These are phyloP conservation scores for Phlebiopsis gigantea DNA, from an alignment of 768 basidiomycete species.

Conservation along the genomic window DNA sequence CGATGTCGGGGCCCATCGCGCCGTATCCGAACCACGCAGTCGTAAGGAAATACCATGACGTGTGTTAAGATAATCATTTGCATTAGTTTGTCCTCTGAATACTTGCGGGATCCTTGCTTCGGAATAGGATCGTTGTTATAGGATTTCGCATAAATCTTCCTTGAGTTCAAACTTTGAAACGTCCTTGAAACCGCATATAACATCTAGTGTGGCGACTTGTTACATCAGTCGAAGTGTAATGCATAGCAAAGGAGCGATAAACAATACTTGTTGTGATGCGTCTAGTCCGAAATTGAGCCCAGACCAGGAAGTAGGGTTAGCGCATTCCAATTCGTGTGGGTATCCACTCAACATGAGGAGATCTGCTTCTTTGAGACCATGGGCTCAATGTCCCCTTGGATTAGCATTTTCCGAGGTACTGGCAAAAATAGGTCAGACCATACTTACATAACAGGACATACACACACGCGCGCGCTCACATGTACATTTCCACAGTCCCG, in stretches of 20 bases:
- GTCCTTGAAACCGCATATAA: constrained; percentile 16
- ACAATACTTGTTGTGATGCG: constrained; percentile 14
- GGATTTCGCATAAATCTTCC: not conserved
- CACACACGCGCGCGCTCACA: too few relatives aligned
- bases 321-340: constrained; percentile 20
- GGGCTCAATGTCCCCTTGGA: constrained; percentile 11
- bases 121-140: constrained; percentile 23
- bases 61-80: constrained; percentile 25
- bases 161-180: too few relatives aligned
- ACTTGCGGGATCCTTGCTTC: constrained; percentile 27
- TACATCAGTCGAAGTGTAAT: not conserved
- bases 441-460: too few relatives aligned
- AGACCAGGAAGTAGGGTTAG: constrained; percentile 13
- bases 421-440: too few relatives aligned
- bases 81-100: constrained; percentile 26
- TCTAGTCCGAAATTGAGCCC: constrained; percentile 11
- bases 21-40: constrained; percentile 17
- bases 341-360: constrained; percentile 20
- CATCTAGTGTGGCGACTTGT: constrained; percentile 15
- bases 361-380: constrained; percentile 19
- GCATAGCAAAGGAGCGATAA: constrained; percentile 8
- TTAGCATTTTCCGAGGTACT: constrained; percentile 19
- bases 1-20: constrained; percentile 9
- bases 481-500: constrained; percentile 17
- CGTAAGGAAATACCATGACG: constrained; percentile 19